A percentile compares a stretch with the other conserved stretches of the same genome.
Conservation (phyloP, 192 early-diverging fungal genomes). For the Haplosporangium gracile region DNA sequence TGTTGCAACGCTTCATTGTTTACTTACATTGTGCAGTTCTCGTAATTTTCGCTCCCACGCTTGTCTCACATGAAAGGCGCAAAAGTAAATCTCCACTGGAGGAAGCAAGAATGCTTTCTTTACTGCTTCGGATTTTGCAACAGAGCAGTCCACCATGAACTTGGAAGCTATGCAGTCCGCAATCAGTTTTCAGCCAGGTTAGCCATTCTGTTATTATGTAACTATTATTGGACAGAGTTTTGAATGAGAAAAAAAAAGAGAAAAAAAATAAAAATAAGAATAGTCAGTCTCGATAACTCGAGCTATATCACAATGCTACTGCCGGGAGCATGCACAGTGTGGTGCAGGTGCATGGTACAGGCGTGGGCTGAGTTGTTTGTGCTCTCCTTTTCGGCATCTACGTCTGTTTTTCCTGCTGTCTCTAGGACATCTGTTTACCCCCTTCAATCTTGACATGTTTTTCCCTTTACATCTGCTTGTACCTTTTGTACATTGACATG, state of each 20-base stretch:
- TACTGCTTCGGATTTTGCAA: slow-evolving; percentile 14
- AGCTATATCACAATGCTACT: not conserved
- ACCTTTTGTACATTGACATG: too few relatives aligned
- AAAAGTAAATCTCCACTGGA: slow-evolving; percentile 13
- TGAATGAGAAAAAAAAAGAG: not conserved
- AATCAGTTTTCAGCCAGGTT: slow-evolving; percentile 13
- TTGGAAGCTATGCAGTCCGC: slow-evolving; percentile 12
- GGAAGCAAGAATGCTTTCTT: slow-evolving; percentile 7
- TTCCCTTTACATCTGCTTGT: too few relatives aligned
- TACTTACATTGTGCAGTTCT: slow-evolving; percentile 7
- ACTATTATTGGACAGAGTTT: not conserved
- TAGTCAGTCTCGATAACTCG: too few relatives aligned
- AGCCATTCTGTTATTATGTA: slow-evolving; percentile 6
- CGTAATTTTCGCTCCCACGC: slow-evolving; percentile 13
- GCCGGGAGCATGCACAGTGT: not conserved
- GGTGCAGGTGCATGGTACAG: too few relatives aligned
- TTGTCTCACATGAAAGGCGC: slow-evolving; percentile 15
- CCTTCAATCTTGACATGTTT: too few relatives aligned
- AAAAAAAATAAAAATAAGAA: not conserved
- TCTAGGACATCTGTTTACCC: too few relatives aligned
- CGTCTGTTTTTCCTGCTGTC: too few relatives aligned
- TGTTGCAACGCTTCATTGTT: not conserved
- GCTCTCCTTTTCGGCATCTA: too few relatives aligned
- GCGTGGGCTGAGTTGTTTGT: too few relatives aligned
- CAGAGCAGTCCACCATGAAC: slow-evolving; percentile 26